Evolutionary conservation across 352 stramenopile genomes (phyloP).

Genomic region (Globisporangium alternatum): DNA sequence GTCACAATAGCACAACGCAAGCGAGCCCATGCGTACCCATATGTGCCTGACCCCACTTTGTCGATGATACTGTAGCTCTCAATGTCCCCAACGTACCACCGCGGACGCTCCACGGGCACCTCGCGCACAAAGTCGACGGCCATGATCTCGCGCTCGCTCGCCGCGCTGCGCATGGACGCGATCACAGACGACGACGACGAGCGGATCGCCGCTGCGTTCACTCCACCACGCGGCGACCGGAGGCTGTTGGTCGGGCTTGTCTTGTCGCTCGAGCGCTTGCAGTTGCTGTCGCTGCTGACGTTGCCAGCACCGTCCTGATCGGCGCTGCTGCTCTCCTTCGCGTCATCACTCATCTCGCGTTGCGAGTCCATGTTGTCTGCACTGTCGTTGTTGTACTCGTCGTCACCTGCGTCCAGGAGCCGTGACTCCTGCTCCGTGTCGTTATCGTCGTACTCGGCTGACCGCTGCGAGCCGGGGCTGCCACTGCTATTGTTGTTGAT

Average conservation of each 20-base stretch:
- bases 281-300: background rate
- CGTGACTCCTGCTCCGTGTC: conserved; percentile 19
- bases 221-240: conserved; percentile 9
- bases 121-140: conserved; percentile 41
- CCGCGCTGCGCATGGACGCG: conserved; percentile 64
- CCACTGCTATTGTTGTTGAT: background rate
- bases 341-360: conserved; percentile 1
- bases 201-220: conserved; percentile 18
- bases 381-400: conserved; percentile 22
- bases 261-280: background rate
- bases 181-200: conserved; percentile 57
- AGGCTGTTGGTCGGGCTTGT: conserved; percentile 3
- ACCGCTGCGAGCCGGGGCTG: background rate
- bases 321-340: conserved; percentile 1
- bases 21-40: conserved; percentile 48
- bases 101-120: conserved; percentile 32
- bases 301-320: background rate
- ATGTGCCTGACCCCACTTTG: conserved; percentile 83
- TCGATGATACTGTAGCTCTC: conserved; percentile 88
- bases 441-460: conserved; percentile 4
- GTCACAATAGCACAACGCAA: background rate
- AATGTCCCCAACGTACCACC: conserved; percentile 86
- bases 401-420: conserved; percentile 8
- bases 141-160: conserved; percentile 75
- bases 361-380: background rate